These are phyloP conservation scores for Flaveria sonorensis DNA, from an alignment of 129 eudicot species.

Conservation along the genomic window DNA sequence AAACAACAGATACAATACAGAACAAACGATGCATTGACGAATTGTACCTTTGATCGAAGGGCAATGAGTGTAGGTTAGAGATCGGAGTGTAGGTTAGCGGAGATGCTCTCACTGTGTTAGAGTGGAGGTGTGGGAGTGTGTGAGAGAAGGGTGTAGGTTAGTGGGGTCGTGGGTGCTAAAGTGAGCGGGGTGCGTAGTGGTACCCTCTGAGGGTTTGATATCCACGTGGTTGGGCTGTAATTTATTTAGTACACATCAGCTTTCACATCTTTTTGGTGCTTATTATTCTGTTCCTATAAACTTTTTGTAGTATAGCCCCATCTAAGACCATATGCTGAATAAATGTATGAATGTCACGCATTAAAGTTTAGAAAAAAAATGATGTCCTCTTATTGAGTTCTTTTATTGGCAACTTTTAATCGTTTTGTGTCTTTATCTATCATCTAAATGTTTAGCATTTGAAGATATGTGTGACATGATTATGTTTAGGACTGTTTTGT, in stretches of 20 bases:
- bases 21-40: background rate
- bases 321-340: background rate
- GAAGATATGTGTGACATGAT: too few species aligned
- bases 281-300: conserved; percentile 13
- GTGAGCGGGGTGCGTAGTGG: conserved; percentile 40
- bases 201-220: conserved; percentile 21
- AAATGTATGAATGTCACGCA: background rate
- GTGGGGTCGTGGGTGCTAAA: conserved; percentile 33
- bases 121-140: background rate
- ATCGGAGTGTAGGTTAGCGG: conserved; percentile 8
- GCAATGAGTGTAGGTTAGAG: conserved; percentile 19
- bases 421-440: too few species aligned
- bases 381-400: too few species aligned
- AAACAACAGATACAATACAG: background rate
- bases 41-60: conserved; percentile 31
- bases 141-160: conserved; percentile 31
- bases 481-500: too few species aligned
- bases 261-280: conserved; percentile 10
- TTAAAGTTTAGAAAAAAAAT: background rate
- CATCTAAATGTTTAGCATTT: too few species aligned
- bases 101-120: conserved; percentile 17
- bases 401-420: too few species aligned
- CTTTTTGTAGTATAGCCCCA: background rate
- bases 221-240: conserved; percentile 40
- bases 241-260: conserved; percentile 27